Evolutionary conservation across 1,284 basidiomycete species (phyloP), one percentile per base, ranked within the genome.

Genomic region (Afroboletus lepidellus): DNA sequence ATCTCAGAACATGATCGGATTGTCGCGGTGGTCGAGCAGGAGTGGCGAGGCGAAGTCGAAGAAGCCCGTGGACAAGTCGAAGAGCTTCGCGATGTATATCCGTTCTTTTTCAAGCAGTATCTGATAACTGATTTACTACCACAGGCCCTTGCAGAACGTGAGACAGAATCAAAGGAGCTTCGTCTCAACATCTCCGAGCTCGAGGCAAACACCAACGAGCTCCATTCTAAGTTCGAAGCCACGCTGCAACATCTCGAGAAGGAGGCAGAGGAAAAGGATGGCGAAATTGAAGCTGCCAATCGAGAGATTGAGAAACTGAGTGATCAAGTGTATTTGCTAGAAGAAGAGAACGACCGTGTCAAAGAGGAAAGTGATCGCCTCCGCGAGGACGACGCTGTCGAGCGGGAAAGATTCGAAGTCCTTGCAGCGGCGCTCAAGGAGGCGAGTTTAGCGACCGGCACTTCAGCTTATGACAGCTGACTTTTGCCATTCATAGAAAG

Each of bases 11-110:
- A 90, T 61, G 77, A 83, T 51, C 75, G 78, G 20, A 84, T 87
- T 44, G 77, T 91, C 5, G 78, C 80, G 23, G 77, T 79, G 5
- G 81, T 89, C 4, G 87, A 91, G 60, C 80, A 84, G 41, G 84
- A 88, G 60, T 92, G 87, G 90, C 74, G 84, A 56, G 85, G 82
- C 1, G 89, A 92, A 60, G 79, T 90, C 3, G 85, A 89, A 48
- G 87, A 90, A 56, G 79, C 81, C 0, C 75, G 82, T 53, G 77
- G 74, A 3, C 84, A 87, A 55, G 80, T 87, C 2, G 86, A 89
- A 55, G 87, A 91, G 60, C 72, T 90, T 18, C 79, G 81, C n/a
- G 88, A 91, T 67, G 88, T 90, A 63, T 54, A 79, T 74, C 8
- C 24, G 16, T 39, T 36, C 41, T 29, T 48, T 16, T n/a, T 13